Evolutionary conservation across 2,329 filamentous ascomycete genomes (phyloP).

Genomic region (Canariomyces notabilis): DNA sequence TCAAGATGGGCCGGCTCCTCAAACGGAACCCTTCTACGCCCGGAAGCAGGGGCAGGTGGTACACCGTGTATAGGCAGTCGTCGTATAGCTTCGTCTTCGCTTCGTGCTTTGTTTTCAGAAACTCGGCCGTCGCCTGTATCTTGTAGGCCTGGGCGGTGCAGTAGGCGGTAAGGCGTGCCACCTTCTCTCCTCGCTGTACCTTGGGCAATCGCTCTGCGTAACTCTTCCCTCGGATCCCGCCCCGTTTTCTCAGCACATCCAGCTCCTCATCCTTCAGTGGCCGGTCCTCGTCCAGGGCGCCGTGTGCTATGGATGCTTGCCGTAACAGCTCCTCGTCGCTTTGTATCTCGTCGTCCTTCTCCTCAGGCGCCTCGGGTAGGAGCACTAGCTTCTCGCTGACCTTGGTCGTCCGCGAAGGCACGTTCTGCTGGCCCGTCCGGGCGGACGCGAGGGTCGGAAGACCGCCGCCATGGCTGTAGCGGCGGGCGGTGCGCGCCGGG

Average conservation of each 20-base stretch:
- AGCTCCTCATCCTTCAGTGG: constrained; percentile 66
- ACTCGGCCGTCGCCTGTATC: constrained; percentile 80
- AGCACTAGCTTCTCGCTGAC: constrained; percentile 96
- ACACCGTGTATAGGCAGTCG: constrained; percentile 93
- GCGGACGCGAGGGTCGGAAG: constrained; percentile 31
- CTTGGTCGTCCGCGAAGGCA: constrained; percentile 86
- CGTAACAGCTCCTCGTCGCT: constrained; percentile 56
- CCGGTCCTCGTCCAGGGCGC: constrained; percentile 50
- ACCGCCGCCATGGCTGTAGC: constrained; percentile 23
- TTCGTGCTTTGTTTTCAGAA: constrained; percentile 79
- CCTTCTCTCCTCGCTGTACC: constrained; percentile 75
- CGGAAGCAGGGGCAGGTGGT: constrained; percentile 82
- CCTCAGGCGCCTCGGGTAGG: constrained; percentile 71
- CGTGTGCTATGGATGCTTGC: constrained; percentile 33
- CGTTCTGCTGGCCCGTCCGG: constrained; percentile 45
- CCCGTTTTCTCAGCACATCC: constrained; percentile 57
- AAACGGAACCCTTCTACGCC: constrained; percentile 83
- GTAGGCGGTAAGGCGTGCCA: constrained; percentile 89
- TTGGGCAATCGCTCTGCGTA: constrained; percentile 94
- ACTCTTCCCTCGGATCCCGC: constrained; percentile 68
- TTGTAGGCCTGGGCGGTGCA: constrained; percentile 94
- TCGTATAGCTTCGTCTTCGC: constrained; percentile 96
- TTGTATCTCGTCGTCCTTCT: constrained; percentile 52
- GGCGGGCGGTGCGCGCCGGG: constrained; percentile 44
- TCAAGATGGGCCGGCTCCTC: constrained; percentile 83